These are phyloP conservation scores for Eucalyptus cloeziana DNA, from an alignment of 345 rosid genomes.

Conservation along the genomic window DNA sequence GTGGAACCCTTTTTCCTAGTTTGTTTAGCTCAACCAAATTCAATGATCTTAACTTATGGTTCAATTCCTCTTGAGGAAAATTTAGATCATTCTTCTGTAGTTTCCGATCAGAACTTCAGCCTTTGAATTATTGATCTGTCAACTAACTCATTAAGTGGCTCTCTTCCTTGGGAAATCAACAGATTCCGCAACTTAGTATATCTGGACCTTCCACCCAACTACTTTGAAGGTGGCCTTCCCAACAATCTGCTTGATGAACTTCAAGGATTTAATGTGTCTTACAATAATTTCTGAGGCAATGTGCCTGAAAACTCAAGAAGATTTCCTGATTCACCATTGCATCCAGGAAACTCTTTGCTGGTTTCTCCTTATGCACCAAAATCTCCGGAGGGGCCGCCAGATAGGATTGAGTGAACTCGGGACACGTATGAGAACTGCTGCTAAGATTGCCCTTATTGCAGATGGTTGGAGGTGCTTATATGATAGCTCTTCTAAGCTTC, in stretches of 20 bases:
- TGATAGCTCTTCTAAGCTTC: slow-evolving; percentile 27
- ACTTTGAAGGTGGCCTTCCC: slow-evolving; percentile 63
- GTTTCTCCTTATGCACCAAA: slow-evolving; percentile 14
- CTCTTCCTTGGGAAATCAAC: slow-evolving; percentile 32
- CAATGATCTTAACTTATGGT: slow-evolving; percentile 61
- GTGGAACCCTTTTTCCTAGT: too few relatives aligned
- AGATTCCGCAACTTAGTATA: slow-evolving; percentile 28
- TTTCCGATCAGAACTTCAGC: slow-evolving; percentile 27
- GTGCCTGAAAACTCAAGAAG: slow-evolving; percentile 47
- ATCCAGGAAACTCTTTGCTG: slow-evolving; percentile 73
- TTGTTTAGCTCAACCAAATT: slow-evolving; percentile 44
- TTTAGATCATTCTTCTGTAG: slow-evolving; percentile 3
- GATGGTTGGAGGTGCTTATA: slow-evolving; percentile 38
- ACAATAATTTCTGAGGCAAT: slow-evolving; percentile 65
- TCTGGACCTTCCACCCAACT: slow-evolving; percentile 60
- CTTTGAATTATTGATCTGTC: slow-evolving; percentile 58
- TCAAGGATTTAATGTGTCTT: slow-evolving; percentile 49
- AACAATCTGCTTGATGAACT: slow-evolving; percentile 44
- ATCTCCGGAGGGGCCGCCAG: slow-evolving; percentile 22
- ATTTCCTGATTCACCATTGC: slow-evolving; percentile 77
- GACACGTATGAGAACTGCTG: slow-evolving; percentile 22
- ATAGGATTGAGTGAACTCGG: slow-evolving; percentile 9
- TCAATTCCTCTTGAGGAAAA: slow-evolving; percentile 38
- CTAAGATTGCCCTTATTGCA: slow-evolving; percentile 38
- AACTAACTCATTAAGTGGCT: slow-evolving; percentile 50